Base-by-base conservation (phyloP, 2,329 filamentous ascomycete genomes). In the Alternaria alternata region DNA sequence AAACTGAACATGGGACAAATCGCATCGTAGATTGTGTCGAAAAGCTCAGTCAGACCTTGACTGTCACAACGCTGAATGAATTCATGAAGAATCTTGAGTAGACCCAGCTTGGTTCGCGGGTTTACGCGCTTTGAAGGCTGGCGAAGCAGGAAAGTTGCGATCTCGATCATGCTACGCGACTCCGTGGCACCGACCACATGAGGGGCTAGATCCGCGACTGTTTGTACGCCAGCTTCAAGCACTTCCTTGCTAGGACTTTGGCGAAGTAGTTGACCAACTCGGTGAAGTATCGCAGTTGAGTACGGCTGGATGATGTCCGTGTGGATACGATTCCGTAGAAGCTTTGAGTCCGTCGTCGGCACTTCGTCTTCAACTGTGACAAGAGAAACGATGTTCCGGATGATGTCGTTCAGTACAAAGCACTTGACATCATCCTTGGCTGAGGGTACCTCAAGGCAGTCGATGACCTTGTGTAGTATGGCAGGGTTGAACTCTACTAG, bases 401-500 rank as follows among this genome's bases (percentile, higher is more conserved):
- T 78, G 42, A 98, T 89, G 11, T 88, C 81, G 59, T 87, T 85
- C 30, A 99, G 82, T 1, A 94, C 87, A 74, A 92, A 96, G 0
- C 91, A 80, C 73, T 94, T 95, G 57, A 99, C 94, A 57, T 93
- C 90, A 63, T 94, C 91, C 76, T 95, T 95, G 0, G 91, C 88
- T 54, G 91, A 94, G 46, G 87, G 84, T 6, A 91, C 84, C 5
- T 85, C 84, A 26, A 99, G 81, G 68, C 90, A 91, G 64, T 92
- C 88, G 41, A 93, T 87, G 16, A 97, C 80, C 67, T 89, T 89
- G 16, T 83, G 83, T 30, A 98, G 75, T n/a, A 94, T 82, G 16
- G 75, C 65, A 6, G 76, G 68, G 51, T 89, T 86, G 59, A 89
- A 86, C 7, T 85, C 78, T 12, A 90, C 86, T 7, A 99, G 83